A percentile compares a stretch with the other conserved stretches of the same genome.
Evolutionary conservation across 495 filamentous ascomycete species (phyloP).

Genomic region (Podospora didyma): DNA sequence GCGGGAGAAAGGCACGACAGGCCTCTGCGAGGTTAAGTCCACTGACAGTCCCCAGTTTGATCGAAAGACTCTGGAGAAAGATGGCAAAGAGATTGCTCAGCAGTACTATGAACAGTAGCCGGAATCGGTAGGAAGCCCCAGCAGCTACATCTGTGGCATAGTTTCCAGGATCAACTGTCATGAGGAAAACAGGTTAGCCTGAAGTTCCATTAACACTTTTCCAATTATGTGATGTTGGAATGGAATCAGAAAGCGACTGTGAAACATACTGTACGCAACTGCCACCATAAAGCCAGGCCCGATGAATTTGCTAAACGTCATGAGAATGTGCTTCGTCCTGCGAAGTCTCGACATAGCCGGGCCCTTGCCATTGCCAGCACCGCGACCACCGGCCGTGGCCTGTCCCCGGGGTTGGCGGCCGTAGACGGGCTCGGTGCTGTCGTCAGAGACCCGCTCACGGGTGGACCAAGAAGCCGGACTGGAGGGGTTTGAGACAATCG

Average conservation of each 20-base stretch:
- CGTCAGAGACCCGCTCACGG: not conserved
- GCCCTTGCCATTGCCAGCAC: not conserved
- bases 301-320: conserved; percentile 71
- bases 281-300: conserved; percentile 84
- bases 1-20: conserved; percentile 24
- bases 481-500: not conserved
- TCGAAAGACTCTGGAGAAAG: conserved; percentile 24
- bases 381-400: too few species aligned
- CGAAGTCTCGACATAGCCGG: conserved; percentile 6
- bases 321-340: conserved; percentile 36
- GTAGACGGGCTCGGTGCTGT: not conserved
- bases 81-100: conserved; percentile 30
- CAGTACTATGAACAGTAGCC: conserved; percentile 29
- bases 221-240: too few species aligned
- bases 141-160: conserved; percentile 30
- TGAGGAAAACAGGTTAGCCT: not conserved
- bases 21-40: conserved; percentile 26
- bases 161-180: conserved; percentile 29
- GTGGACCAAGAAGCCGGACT: not conserved
- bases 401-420: not conserved
- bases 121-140: conserved; percentile 26
- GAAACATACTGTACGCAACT: conserved; percentile 57
- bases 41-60: conserved; percentile 29
- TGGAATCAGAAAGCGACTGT: not conserved
- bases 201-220: too few species aligned